Conservation (phyloP, 352 stramenopile species). For the Globisporangium nagaii region DNA sequence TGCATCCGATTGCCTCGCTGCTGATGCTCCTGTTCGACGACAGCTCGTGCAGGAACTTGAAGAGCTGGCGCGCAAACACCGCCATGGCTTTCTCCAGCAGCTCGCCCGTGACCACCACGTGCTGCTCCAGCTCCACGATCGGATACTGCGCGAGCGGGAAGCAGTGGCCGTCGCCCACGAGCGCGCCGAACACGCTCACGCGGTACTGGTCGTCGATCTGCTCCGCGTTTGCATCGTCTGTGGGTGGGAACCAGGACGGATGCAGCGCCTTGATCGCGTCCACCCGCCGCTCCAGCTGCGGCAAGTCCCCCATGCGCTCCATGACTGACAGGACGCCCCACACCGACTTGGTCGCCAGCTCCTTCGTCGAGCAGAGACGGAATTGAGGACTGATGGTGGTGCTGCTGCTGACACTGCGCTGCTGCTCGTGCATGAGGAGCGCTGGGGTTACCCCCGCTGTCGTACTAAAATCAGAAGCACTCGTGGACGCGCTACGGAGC, state of each 20-base stretch:
- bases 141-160: slow-evolving; percentile 2
- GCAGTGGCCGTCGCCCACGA: slow-evolving; percentile 19
- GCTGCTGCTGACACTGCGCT: slow-evolving; percentile 12
- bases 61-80: slow-evolving; percentile 42
- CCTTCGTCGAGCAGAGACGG: slow-evolving; percentile 14
- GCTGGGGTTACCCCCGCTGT: no score
- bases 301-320: not conserved
- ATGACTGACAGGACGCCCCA: slow-evolving; percentile 21
- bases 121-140: slow-evolving; percentile 22
- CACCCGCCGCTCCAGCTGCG: not conserved
- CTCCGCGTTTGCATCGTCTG: not conserved
- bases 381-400: not conserved
- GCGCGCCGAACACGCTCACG: slow-evolving; percentile 13
- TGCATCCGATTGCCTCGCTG: slow-evolving; percentile 8
- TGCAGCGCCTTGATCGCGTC: not conserved
- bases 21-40: not conserved
- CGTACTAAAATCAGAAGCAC: no score
- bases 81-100: slow-evolving; percentile 41
- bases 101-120: slow-evolving; percentile 30
- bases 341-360: slow-evolving; percentile 17
- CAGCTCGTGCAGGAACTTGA: slow-evolving; percentile 33
- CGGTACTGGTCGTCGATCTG: slow-evolving; percentile 20
- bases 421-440: slow-evolving; percentile 10
- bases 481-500: not conserved
- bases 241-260: slow-evolving; percentile 5